Conservation (phyloP, 164 flowering plant genomes). For the Macadamia integrifolia region DNA sequence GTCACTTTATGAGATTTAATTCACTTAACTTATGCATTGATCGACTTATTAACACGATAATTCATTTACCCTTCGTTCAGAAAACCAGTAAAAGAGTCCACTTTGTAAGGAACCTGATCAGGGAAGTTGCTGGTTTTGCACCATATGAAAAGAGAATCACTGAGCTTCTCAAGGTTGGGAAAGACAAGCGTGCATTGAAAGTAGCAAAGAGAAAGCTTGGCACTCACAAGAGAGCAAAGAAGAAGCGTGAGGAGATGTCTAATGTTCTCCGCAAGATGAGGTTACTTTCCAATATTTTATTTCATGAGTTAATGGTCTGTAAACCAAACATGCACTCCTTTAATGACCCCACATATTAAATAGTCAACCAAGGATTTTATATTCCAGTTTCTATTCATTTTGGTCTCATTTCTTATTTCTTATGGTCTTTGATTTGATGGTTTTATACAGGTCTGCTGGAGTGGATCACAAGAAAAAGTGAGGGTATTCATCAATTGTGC, state of each 20-base stretch:
- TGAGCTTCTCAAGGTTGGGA: conserved; percentile 54
- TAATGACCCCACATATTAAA: neutral
- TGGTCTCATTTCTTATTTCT: neutral
- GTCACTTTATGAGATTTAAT: neutral
- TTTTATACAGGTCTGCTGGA: conserved; percentile 29
- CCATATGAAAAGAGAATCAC: conserved; percentile 59
- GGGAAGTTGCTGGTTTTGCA: conserved; percentile 63
- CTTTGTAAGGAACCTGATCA: conserved; percentile 39
- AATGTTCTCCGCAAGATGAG: conserved; percentile 51
- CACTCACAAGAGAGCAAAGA: conserved; percentile 63
- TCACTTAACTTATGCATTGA: neutral
- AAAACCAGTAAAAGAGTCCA: conserved; percentile 50
- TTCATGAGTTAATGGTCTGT: neutral
- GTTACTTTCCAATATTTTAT: conserved; percentile 14
- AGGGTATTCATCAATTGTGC: neutral
- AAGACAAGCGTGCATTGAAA: conserved; percentile 54
- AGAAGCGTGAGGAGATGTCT: conserved; percentile 63
- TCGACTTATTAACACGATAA: neutral
- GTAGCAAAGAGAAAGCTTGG: conserved; percentile 59
- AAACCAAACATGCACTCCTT: neutral
- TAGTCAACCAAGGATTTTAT: neutral
- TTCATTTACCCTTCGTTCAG: conserved; percentile 13
- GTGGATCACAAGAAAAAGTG: conserved; percentile 33
- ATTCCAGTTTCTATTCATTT: too few species aligned
- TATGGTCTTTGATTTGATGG: neutral